Base-by-base conservation (phyloP, 2,329 filamentous ascomycete genomes). In the Exophiala spinifera region DNA sequence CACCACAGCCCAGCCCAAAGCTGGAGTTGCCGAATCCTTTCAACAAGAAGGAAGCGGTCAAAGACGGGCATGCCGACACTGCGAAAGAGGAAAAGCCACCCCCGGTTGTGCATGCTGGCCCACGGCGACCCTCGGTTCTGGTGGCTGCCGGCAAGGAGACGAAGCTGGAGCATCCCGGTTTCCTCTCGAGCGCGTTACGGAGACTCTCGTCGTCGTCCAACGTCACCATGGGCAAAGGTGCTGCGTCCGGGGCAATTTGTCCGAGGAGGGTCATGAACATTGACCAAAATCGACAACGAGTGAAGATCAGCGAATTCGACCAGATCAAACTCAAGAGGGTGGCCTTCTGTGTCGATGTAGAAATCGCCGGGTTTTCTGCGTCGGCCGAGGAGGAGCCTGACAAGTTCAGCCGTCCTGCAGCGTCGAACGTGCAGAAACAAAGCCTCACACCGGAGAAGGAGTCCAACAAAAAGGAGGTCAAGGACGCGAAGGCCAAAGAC, bases 281-380 rank as follows among this genome's bases (percentile, higher is more conserved):
- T 42, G 90, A 97, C 67, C 83, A 76, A 7, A 80, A 86, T 62
- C 83, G 94, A 39, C 85, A 92, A 66, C 79, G 94, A 60, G 95
- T 90, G 69, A 79, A 83, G 20, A 83, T 97, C 25, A 76, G 82
- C 3, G 91, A 95, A 62, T 76, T 99, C 44, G 85, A 91, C 61
- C 83, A 86, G 65, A 82, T 83, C 46, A 96, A 94, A 69, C 72
- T 99, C 56, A 83, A 90, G 50, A 84, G 91, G 49, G 94, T 99
- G 0, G 88, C 92, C 0, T 99, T 99, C 67, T 96, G 89, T 64
- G 94, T 99, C 2, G 94, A 99, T 66, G 91, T 99, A 3, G 94
- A 99, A 70, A 95, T 99, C 66, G 92, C 92, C 2, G 89, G 91
- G 0, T 85, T 89, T 66, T 89, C 91, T 20, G 85, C 83, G 63